phyloP scores from a whole-genome alignment of 208 protist genomes.

The Porcisia deanei region DNA sequence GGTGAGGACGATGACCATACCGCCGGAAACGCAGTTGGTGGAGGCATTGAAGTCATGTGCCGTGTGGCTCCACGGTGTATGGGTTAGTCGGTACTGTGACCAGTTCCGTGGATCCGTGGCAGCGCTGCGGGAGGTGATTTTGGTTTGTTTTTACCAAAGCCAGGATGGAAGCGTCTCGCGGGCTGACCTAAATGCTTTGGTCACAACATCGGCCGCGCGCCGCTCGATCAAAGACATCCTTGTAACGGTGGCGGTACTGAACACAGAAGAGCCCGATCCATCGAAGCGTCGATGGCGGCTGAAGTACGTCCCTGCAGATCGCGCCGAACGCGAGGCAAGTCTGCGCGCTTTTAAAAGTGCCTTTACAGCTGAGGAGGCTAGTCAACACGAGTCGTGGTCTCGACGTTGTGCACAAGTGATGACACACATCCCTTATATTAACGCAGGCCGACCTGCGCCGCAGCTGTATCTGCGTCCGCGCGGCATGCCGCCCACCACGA shows the following conservation, averaged over 20 bases:
- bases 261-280: slow-evolving; percentile 48
- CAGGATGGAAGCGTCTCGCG: slow-evolving; percentile 50
- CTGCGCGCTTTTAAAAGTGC: slow-evolving; percentile 30
- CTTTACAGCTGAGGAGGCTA: slow-evolving; percentile 47
- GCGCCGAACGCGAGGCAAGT: slow-evolving; percentile 7
- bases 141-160: slow-evolving; percentile 71
- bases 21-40: slow-evolving; percentile 41
- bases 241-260: slow-evolving; percentile 50
- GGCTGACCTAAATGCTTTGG: slow-evolving; percentile 58
- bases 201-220: slow-evolving; percentile 35
- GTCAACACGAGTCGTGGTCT: slow-evolving; percentile 57
- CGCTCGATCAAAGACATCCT: slow-evolving; percentile 74
- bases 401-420: slow-evolving; percentile 38
- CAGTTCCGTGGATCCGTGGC: slow-evolving; percentile 67
- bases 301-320: slow-evolving; percentile 45
- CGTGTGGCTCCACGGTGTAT: slow-evolving; percentile 87
- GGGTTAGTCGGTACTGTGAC: slow-evolving; percentile 55
- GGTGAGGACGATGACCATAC: slow-evolving; percentile 19
- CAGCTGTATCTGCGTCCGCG: slow-evolving; percentile 36
- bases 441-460: slow-evolving; percentile 31
- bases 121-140: slow-evolving; percentile 72
- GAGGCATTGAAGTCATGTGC: slow-evolving; percentile 49
- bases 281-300: slow-evolving; percentile 69
- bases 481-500: slow-evolving; percentile 1
- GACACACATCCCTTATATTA: slow-evolving; percentile 53